Evolutionary conservation across 2,329 filamentous ascomycete species (phyloP).

Genomic region (Trichoderma sp.): DNA sequence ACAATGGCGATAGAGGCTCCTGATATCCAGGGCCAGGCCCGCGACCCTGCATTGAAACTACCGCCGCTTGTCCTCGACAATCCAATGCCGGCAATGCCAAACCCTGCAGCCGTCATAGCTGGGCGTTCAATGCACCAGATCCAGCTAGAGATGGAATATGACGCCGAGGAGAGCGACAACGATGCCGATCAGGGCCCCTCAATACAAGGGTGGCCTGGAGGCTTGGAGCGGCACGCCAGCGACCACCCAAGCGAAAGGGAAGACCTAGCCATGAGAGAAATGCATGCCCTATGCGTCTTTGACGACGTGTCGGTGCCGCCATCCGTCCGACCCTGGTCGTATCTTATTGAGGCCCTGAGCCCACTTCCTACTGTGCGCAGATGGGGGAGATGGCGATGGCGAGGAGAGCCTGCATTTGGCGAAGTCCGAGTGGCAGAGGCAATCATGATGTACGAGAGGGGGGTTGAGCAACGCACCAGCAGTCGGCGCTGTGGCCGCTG

Average conservation of each 20-base stretch:
- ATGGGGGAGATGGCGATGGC: conserved; percentile 32
- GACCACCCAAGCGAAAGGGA: conserved; percentile 16
- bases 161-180: conserved; percentile 30
- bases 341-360: conserved; percentile 24
- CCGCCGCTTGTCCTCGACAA: conserved; percentile 28
- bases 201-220: conserved; percentile 26
- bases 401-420: conserved; percentile 26
- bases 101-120: conserved; percentile 15
- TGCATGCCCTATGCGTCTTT: conserved; percentile 31
- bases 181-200: conserved; percentile 26
- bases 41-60: conserved; percentile 23
- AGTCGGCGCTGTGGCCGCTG: conserved; percentile 30
- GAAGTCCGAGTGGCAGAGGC: conserved; percentile 29
- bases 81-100: conserved; percentile 23
- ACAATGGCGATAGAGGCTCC: conserved; percentile 21
- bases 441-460: conserved; percentile 34
- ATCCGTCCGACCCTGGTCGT: conserved; percentile 24
- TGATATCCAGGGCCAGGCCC: conserved; percentile 6
- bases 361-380: conserved; percentile 22
- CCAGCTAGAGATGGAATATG: conserved; percentile 31
- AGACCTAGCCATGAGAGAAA: conserved; percentile 27
- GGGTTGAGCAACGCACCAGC: conserved; percentile 26
- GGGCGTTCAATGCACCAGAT: conserved; percentile 31
- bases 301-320: conserved; percentile 26
- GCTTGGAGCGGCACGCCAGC: conserved; percentile 20